These are phyloP conservation scores for Saccharomycopsis sp. DNA, from an alignment of 805 yeast genomes.

Conservation along the genomic window DNA sequence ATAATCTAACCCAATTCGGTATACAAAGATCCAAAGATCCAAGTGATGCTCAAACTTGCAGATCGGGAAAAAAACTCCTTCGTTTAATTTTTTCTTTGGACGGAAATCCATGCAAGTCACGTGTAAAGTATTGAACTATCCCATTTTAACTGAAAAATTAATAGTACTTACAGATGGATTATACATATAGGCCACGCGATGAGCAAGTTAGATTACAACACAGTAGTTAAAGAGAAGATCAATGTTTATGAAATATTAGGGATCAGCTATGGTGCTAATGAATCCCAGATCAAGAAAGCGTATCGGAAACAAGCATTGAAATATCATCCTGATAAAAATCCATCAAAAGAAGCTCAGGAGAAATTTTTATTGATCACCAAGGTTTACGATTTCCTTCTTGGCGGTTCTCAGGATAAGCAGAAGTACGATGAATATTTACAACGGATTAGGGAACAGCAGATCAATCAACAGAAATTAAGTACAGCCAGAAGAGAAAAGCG, in stretches of 20 bases:
- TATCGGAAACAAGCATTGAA: constrained; percentile 31
- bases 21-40: too few species aligned
- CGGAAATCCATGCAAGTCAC: too few species aligned
- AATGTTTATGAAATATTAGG: constrained; percentile 14
- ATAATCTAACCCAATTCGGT: too few species aligned
- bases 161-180: background rate
- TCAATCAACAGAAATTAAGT: constrained; percentile 22
- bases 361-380: constrained; percentile 54
- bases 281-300: constrained; percentile 10
- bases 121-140: too few species aligned
- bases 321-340: constrained; percentile 64
- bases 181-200: background rate
- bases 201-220: background rate
- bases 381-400: constrained; percentile 54
- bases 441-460: constrained; percentile 16
- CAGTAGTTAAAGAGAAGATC: background rate
- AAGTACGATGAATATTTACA: constrained; percentile 53
- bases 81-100: too few species aligned
- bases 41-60: too few species aligned
- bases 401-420: constrained; percentile 41
- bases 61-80: too few species aligned
- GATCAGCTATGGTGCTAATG: constrained; percentile 9
- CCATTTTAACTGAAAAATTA: too few species aligned
- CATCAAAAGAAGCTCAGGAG: constrained; percentile 41
- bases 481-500: constrained; percentile 13